phyloP scores from a whole-genome alignment of 192 early-diverging fungal genomes.

The Gamsiella multidivaricata region DNA sequence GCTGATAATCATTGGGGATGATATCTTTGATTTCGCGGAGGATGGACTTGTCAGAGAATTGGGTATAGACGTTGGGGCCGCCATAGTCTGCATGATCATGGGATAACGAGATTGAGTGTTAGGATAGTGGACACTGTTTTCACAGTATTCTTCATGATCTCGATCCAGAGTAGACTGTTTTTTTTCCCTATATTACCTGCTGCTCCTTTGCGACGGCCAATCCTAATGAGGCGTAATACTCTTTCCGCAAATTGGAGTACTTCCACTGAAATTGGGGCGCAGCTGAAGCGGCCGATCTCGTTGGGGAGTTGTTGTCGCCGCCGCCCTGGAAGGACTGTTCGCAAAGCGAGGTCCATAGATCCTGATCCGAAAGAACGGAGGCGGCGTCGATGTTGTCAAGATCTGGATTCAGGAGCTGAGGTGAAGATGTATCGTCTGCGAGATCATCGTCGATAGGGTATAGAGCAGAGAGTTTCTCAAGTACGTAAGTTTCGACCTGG shows the following conservation, averaged over 20 bases:
- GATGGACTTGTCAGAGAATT: conserved; percentile 5
- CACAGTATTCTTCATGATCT: too few species aligned
- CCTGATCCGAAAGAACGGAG: conserved; percentile 24
- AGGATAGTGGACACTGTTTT: neutral
- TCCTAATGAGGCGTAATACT: conserved; percentile 55
- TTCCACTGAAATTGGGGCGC: conserved; percentile 59
- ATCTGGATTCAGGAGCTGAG: conserved; percentile 24
- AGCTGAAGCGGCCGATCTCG: conserved; percentile 11
- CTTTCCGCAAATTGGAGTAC: conserved; percentile 45
- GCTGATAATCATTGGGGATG: conserved; percentile 36
- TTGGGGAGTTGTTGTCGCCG: neutral
- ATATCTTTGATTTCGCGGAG: conserved; percentile 22
- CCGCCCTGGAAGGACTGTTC: conserved; percentile 40
- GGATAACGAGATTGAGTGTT: neutral
- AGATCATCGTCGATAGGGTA: conserved; percentile 36
- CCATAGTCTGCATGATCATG: neutral
- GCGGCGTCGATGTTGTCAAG: conserved; percentile 26
- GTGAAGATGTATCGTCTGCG: neutral
- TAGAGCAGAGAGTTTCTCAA: conserved; percentile 28
- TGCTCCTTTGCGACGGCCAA: conserved; percentile 34
- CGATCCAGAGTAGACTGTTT: neutral
- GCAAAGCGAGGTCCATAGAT: conserved; percentile 33
- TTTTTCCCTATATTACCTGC: too few species aligned
- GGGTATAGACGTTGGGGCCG: conserved; percentile 6
- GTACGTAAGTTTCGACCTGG: conserved; percentile 46